Percentiles rank a stretch among this genome's conserved stretches.
These are phyloP conservation scores for Tylopilus rubrobrunneus DNA, from an alignment of 768 basidiomycete genomes.

Conservation along the genomic window DNA sequence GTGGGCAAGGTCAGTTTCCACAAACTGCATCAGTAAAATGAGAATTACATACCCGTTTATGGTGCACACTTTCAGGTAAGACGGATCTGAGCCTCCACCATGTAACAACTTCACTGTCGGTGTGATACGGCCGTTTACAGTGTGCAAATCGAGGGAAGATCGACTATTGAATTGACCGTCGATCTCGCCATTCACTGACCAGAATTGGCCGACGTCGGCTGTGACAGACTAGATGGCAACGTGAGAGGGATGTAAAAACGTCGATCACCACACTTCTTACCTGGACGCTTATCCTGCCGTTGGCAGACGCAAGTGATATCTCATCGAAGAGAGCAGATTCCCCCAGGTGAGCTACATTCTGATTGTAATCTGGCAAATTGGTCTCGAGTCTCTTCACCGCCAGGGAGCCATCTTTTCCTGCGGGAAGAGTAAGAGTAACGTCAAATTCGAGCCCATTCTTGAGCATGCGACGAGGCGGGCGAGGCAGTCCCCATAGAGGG, in stretches of 20 bases:
- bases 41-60: conserved; percentile 38
- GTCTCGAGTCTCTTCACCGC: conserved; percentile 43
- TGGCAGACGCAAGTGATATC: conserved; percentile 34
- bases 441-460: conserved; percentile 31
- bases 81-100: conserved; percentile 18
- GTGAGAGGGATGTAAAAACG: conserved; percentile 1
- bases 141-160: conserved; percentile 32
- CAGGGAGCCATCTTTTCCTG: conserved; percentile 19
- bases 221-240: conserved; percentile 29
- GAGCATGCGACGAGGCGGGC: background rate
- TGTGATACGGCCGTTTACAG: conserved; percentile 40
- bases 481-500: conserved; percentile 6
- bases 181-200: conserved; percentile 45
- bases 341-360: conserved; percentile 35
- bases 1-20: conserved; percentile 2
- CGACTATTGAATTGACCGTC: conserved; percentile 39
- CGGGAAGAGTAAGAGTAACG: conserved; percentile 37
- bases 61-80: conserved; percentile 34
- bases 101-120: conserved; percentile 37
- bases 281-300: conserved; percentile 32
- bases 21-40: background rate
- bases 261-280: conserved; percentile 19
- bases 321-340: conserved; percentile 35
- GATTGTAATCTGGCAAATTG: conserved; percentile 36
- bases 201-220: conserved; percentile 24